These are phyloP conservation scores for Xerocomus spinulosus DNA, from an alignment of 768 basidiomycete genomes.

Conservation along the genomic window DNA sequence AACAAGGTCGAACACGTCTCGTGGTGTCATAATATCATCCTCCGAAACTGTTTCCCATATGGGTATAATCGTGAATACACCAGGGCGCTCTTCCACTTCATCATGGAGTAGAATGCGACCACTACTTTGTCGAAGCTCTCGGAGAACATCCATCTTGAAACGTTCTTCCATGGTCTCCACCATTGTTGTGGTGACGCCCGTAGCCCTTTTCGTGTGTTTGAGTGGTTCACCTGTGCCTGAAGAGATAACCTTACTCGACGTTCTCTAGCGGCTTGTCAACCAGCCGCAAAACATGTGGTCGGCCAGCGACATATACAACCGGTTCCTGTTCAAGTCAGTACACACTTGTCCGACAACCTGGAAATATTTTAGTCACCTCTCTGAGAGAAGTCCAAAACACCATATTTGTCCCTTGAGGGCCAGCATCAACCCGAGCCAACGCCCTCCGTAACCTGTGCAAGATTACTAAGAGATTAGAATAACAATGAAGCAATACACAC, in stretches of 20 bases:
- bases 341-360: not conserved
- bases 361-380: slow-evolving; percentile 51
- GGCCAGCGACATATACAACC: slow-evolving; percentile 82
- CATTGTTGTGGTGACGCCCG: slow-evolving; percentile 84
- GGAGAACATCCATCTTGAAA: slow-evolving; percentile 83
- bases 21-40: slow-evolving; percentile 81
- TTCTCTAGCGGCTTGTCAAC: slow-evolving; percentile 88
- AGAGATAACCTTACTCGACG: slow-evolving; percentile 63
- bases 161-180: slow-evolving; percentile 89
- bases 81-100: slow-evolving; percentile 90
- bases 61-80: slow-evolving; percentile 85
- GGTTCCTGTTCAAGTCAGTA: slow-evolving; percentile 59
- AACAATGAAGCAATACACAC: slow-evolving; percentile 5
- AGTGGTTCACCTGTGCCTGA: not conserved
- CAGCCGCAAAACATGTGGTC: slow-evolving; percentile 87
- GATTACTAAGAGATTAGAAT: not conserved
- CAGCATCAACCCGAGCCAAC: slow-evolving; percentile 73
- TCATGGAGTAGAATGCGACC: slow-evolving; percentile 91
- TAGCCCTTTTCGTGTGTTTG: slow-evolving; percentile 53
- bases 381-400: slow-evolving; percentile 95
- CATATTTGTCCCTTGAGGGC: slow-evolving; percentile 64
- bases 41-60: slow-evolving; percentile 88
- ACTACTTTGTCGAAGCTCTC: slow-evolving; percentile 62
- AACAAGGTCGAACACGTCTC: slow-evolving; percentile 76
- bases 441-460: slow-evolving; percentile 66